Conservation (phyloP, 768 basidiomycete species). For the Mrakia hoshinonis region DNA sequence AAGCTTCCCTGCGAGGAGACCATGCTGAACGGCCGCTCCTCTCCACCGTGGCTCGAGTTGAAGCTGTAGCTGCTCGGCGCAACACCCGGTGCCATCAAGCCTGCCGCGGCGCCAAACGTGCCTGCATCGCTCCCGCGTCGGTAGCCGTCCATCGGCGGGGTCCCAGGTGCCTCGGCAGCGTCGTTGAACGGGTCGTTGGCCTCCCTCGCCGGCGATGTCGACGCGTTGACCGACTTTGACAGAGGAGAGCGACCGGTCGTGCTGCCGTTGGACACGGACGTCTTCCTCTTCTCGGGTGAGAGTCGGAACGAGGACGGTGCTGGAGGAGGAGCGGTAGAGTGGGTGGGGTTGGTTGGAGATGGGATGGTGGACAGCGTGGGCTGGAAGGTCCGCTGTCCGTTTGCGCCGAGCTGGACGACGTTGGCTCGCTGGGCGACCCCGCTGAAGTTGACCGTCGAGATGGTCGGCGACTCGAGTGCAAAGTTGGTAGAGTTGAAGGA, state of each 20-base stretch:
- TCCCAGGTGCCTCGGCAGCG: background rate
- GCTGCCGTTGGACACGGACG: background rate
- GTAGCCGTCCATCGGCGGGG: background rate
- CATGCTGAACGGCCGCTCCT: slow-evolving; percentile 6
- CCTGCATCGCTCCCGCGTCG: background rate
- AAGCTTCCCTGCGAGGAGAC: slow-evolving; percentile 9
- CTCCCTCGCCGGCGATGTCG: slow-evolving; percentile 2
- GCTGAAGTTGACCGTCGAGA: slow-evolving; percentile 26
- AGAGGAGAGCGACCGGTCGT: slow-evolving; percentile 22
- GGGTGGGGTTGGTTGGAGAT: background rate
- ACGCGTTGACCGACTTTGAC: slow-evolving; percentile 3
- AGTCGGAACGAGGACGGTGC: background rate
- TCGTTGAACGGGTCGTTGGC: slow-evolving; percentile 27
- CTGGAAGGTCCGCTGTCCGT: background rate
- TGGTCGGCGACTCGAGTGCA: slow-evolving; percentile 26
- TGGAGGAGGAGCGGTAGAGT: background rate
- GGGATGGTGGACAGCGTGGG: slow-evolving; percentile 7
- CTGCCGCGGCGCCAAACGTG: background rate
- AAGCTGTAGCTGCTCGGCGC: background rate
- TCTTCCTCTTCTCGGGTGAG: background rate
- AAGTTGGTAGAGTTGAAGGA: slow-evolving; percentile 29
- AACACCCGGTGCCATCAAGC: background rate
- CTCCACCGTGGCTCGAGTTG: background rate
- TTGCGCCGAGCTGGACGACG: slow-evolving; percentile 19
- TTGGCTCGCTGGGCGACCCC: slow-evolving; percentile 27